These are phyloP conservation scores for Arthrobotrys megalospora DNA, from an alignment of 2,329 filamentous ascomycete species.

Conservation along the genomic window DNA sequence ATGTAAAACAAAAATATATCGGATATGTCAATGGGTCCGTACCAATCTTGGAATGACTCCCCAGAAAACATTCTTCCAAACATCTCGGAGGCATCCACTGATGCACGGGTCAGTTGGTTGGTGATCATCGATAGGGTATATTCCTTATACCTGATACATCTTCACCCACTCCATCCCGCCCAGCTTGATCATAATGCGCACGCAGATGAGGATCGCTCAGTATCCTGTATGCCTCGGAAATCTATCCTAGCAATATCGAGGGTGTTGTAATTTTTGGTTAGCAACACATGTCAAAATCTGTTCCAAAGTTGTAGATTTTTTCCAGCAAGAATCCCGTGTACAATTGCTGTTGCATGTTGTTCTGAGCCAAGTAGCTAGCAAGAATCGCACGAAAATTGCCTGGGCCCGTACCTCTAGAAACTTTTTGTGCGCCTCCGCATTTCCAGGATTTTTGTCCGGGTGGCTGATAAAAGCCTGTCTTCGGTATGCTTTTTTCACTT, in stretches of 20 bases:
- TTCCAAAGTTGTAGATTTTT: not conserved
- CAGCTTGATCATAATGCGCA: slow-evolving; percentile 34
- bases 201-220: slow-evolving; percentile 37
- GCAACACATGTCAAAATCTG: slow-evolving; percentile 24
- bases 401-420: slow-evolving; percentile 41
- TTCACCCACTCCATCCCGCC: slow-evolving; percentile 34
- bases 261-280: slow-evolving; percentile 32
- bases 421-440: slow-evolving; percentile 30
- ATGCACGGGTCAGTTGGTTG: not conserved
- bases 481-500: slow-evolving; percentile 47
- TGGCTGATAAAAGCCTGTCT: slow-evolving; percentile 43
- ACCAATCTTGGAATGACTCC: slow-evolving; percentile 50
- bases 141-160: slow-evolving; percentile 28
- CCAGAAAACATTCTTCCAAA: slow-evolving; percentile 49
- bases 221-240: slow-evolving; percentile 43
- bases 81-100: slow-evolving; percentile 46
- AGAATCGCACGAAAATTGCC: not conserved
- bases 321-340: not conserved
- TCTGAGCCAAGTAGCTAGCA: too few species aligned
- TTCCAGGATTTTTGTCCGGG: slow-evolving; percentile 46
- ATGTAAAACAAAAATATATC: too few species aligned
- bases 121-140: not conserved
- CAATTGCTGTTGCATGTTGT: not conserved
- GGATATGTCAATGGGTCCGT: not conserved
- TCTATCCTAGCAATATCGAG: slow-evolving; percentile 16